Base-by-base conservation (phyloP, 1,284 basidiomycete genomes). In the Cryptococcus sp. region DNA sequence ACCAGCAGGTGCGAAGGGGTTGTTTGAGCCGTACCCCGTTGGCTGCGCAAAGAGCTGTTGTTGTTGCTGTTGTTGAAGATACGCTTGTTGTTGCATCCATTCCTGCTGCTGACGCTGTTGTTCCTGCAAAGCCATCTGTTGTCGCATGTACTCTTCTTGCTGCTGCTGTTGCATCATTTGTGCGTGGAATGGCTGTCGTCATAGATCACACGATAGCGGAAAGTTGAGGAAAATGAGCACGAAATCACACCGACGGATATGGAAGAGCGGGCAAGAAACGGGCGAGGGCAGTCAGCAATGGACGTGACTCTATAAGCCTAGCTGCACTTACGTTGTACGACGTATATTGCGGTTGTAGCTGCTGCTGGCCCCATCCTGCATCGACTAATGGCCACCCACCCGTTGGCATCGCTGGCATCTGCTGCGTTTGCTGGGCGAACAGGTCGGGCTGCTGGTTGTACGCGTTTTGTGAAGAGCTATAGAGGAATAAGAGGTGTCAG, bases 11-110 rank as follows among this genome's bases (percentile, higher is more conserved):
- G 89, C 89, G 71, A 96, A 97, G 0, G 94, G 94, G 75, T 98
- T 98, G 83, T 98, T 98, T 45, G 91, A 91, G 16, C 93, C 92
- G 65, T 84, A 84, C 5, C 81, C 81, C 1, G 84, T 86, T 20
- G 79, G 81, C 63, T 86, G 84, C 6, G 84, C 79, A 57, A 80
- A 70, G 22, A 83, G 70, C 4, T 79, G 77, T 46, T 76, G 77
- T 72, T 79, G 79, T 46, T 76, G 77, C 72, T 79, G 79, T 58
- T 79, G 69, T 57, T 78, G 85, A 67, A 87, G 86, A 58, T 85
- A 85, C 49, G 64, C 58, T 61, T 80, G 77, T 56, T 78, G 71
- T 34, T 76, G 80, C 74, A 73, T 74, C 67, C 61, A 76, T 50
- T 75, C 72, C 67, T 77, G 73, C 59, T 76, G 75, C 57, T 77